These are phyloP conservation scores for Plectosphaerella plurivora DNA, from an alignment of 2,329 filamentous ascomycete species.

Conservation along the genomic window DNA sequence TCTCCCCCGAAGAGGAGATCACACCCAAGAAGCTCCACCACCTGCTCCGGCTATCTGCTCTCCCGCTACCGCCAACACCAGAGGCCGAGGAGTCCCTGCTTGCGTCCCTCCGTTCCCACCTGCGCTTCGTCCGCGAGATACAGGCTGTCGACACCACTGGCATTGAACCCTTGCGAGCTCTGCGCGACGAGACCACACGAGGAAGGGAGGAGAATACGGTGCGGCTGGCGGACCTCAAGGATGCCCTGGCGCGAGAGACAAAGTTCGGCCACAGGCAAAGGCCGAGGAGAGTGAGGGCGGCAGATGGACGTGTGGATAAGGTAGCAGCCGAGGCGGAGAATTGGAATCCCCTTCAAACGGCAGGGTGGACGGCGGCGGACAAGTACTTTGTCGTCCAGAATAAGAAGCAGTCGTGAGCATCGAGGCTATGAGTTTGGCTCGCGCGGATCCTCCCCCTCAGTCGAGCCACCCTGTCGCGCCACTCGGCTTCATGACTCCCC, in stretches of 20 bases:
- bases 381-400: slow-evolving; percentile 75
- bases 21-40: slow-evolving; percentile 70
- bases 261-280: slow-evolving; percentile 51
- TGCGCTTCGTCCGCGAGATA: slow-evolving; percentile 86
- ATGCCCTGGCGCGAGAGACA: slow-evolving; percentile 56
- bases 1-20: slow-evolving; percentile 37
- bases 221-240: slow-evolving; percentile 50
- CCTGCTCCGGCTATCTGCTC: slow-evolving; percentile 82
- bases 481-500: no score
- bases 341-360: slow-evolving; percentile 68
- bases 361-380: slow-evolving; percentile 57
- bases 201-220: slow-evolving; percentile 55
- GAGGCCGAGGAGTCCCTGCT: slow-evolving; percentile 69
- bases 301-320: slow-evolving; percentile 10
- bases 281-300: slow-evolving; percentile 25
- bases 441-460: no score
- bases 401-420: slow-evolving; percentile 23
- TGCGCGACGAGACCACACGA: slow-evolving; percentile 71
- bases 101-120: slow-evolving; percentile 70
- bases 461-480: no score
- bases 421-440: no score
- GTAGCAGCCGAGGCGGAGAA: slow-evolving; percentile 46
- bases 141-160: slow-evolving; percentile 72
- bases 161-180: slow-evolving; percentile 69
- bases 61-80: slow-evolving; percentile 63